A percentile compares a stretch with the other conserved stretches of the same genome.
These are phyloP conservation scores for Talaromyces piceae DNA, from an alignment of 2,329 filamentous ascomycete species.

Conservation along the genomic window DNA sequence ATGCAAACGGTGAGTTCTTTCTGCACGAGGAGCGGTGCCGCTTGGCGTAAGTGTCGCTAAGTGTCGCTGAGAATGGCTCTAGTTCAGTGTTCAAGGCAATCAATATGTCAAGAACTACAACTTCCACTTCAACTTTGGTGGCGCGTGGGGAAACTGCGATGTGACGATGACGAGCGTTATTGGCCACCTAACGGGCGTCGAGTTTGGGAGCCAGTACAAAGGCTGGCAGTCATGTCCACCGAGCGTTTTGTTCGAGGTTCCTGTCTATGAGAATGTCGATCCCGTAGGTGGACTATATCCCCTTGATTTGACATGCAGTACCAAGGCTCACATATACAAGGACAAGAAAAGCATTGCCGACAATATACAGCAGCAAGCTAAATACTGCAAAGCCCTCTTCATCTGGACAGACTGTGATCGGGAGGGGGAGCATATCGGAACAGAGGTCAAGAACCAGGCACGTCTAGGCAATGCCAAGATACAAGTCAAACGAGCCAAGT, in stretches of 20 bases:
- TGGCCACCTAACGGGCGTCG: constrained; percentile 75
- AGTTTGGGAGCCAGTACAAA: constrained; percentile 67
- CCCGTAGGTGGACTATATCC: constrained; percentile 43
- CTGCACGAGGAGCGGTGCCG: not conserved
- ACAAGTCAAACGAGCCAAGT: constrained; percentile 75
- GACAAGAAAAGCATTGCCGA: constrained; percentile 73
- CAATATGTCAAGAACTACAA: constrained; percentile 89
- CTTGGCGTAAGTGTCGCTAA: constrained; percentile 3
- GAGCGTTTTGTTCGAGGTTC: constrained; percentile 70
- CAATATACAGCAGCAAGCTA: constrained; percentile 77
- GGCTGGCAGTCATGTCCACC: constrained; percentile 79
- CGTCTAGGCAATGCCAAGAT: constrained; percentile 64
- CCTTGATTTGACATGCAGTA: not conserved
- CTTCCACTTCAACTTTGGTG: constrained; percentile 82
- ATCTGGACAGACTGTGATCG: constrained; percentile 99
- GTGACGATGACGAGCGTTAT: constrained; percentile 93
- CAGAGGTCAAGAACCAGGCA: constrained; percentile 80
- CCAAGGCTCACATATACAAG: constrained; percentile 32
- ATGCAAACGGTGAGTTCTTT: constrained; percentile 58
- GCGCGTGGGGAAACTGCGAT: constrained; percentile 68
- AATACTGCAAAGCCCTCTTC: constrained; percentile 65
- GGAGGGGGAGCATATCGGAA: constrained; percentile 92
- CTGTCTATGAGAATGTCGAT: constrained; percentile 60
- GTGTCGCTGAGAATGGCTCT: constrained; percentile 14
- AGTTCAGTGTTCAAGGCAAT: constrained; percentile 61